phyloP scores from a whole-genome alignment of 2,329 filamentous ascomycete species.

The Colletotrichum trifolii region DNA sequence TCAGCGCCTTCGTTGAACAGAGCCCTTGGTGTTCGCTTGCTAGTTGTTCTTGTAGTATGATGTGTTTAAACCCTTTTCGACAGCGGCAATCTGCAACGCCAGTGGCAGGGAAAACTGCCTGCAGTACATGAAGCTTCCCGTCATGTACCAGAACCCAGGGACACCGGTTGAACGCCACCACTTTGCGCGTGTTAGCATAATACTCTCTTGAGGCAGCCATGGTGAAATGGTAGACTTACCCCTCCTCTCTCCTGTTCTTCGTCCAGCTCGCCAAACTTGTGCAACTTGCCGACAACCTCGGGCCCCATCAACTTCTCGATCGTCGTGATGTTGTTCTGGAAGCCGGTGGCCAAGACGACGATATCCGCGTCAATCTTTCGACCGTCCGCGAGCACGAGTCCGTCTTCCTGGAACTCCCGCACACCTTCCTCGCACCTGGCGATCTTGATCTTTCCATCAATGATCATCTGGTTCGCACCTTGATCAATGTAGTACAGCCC shows the following conservation, averaged over 20 bases:
- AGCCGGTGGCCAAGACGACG: constrained; percentile 56
- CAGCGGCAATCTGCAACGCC: constrained; percentile 53
- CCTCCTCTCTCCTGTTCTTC: constrained; percentile 44
- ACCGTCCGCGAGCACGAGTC: constrained; percentile 46
- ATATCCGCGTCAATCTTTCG: constrained; percentile 51
- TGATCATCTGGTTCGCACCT: constrained; percentile 51
- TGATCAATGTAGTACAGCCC: constrained; percentile 58
- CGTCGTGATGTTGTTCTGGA: constrained; percentile 50
- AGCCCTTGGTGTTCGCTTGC: background rate
- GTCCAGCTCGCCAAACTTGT: constrained; percentile 52
- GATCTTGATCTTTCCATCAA: constrained; percentile 54
- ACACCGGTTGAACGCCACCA: constrained; percentile 52
- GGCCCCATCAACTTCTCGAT: constrained; percentile 50
- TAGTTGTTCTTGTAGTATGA: background rate
- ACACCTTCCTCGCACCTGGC: constrained; percentile 45
- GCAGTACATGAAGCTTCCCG: constrained; percentile 48
- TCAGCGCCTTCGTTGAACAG: too few species aligned
- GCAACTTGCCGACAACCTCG: constrained; percentile 45
- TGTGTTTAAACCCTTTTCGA: constrained; percentile 40
- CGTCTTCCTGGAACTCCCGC: constrained; percentile 43
- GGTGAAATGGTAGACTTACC: constrained; percentile 36
- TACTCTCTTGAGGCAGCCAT: background rate
- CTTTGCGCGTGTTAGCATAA: constrained; percentile 36
- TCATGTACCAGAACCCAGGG: constrained; percentile 52
- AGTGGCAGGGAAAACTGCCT: constrained; percentile 49